Base-by-base conservation (phyloP, 306 rosid genomes). In the Phaseolus lunatus region DNA sequence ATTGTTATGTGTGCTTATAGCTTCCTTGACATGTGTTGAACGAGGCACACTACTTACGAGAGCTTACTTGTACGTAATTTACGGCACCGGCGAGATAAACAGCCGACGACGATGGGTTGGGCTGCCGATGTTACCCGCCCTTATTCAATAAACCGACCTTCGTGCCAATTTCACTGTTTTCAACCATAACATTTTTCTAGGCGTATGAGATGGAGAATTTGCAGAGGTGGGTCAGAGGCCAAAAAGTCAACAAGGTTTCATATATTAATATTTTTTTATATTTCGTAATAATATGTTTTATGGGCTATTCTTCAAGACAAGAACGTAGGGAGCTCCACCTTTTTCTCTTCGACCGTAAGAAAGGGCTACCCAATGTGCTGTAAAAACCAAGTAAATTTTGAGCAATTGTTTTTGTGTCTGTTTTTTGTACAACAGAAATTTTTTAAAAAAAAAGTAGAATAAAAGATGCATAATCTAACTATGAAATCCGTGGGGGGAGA, bases 101-200 rank as follows among this genome's bases (percentile, higher is more conserved):
- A 84, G 89, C 78, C 24, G 56, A 26, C 39, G 74, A 66, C 39
- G 61, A 72, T 54, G 81, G 80, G 65, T 67, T 48, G 73, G 65
- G 85, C 67, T 56, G 79, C 89, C 78, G 81, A 84, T 75, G 83
- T 78, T 77, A 87, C 78, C 77, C 85, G 78, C 57, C 56, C 47
- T 15, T 76, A 69, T 67, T 79, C 71, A 67, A 82, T 75, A 73
- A 76, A 78, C 88, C 89, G 89, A 81, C 89, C 77, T 71, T 83
- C 64, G 47, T 79, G 63, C 76, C 43, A 24, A 67, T 31, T 66
- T 66, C 76, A 74, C 63, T 74, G 66, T 73, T 72, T 54, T 22
- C 67, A 57, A 59, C 61, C 20, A 18, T 43, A 73, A 73, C 88
- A 61, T 24, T 78, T 86, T 59, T 78, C 24, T 54, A 80, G 86